Base-by-base conservation (phyloP, 441 rosid genomes). In the Mallotus repandus region DNA sequence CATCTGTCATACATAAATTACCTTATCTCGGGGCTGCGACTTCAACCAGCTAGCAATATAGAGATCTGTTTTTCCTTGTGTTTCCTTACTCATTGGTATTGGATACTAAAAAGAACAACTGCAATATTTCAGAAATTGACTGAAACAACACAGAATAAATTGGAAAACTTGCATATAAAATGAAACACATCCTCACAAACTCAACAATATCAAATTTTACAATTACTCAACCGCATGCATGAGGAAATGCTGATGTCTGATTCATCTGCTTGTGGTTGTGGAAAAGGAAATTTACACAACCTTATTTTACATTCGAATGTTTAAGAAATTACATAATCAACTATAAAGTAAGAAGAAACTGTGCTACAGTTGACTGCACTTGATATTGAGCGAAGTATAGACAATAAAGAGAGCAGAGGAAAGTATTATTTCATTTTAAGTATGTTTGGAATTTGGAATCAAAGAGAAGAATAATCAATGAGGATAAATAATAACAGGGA, bases 21-120 rank as follows among this genome's bases (percentile, higher is more conserved):
- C 98, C 99, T 94, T 92, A 78, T 91, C 92, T 41, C 96, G 96
- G 57, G 84, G 84, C 60, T 72, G 89, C 69, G 97, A 87, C 79
- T 89, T 89, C 85, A 91, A 75, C 97, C 97, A 94, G 81, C 89
- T 88, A 64, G 88, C 85, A 66, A 92, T 80, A 53, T 83, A 94
- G 60, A 86, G 89, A 85, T 91, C 97, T 1, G 99, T 91, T 81
- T 79, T 85, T 56, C 97, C 97, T 74, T 87, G 93, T 3, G 92
- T 94, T 87, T 92, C 97, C 86, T 91, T 90, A 66, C 69, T 87
- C 91, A 86, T 77, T 25, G 98, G 96, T 46, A 92, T 38, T 0
- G 98, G 93, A 66, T 92, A 89, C 96, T 94, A 80, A 43, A 60
- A 55, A 41, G 32, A 29, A 48, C 9, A 63, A 48, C 63, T 8